Evolutionary conservation across 257 asterid genomes (phyloP).

Genomic region (Lycium barbarum): DNA sequence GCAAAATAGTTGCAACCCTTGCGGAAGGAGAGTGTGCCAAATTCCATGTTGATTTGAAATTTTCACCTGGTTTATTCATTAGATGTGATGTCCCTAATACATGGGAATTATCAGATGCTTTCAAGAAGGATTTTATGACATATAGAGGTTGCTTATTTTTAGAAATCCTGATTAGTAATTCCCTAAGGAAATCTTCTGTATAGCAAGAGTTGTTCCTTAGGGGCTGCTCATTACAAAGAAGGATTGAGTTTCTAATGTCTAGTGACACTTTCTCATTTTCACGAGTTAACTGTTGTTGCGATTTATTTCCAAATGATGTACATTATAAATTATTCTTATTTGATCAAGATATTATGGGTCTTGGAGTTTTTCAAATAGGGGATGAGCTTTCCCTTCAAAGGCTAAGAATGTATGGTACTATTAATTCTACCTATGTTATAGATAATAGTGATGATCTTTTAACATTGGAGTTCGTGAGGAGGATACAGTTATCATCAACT

Average conservation of each 20-base stretch:
- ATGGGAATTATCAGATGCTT: constrained; percentile 66
- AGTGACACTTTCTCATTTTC: too few species aligned
- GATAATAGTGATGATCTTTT: too few species aligned
- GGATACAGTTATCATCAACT: too few species aligned
- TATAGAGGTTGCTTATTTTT: constrained; percentile 88
- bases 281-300: too few species aligned
- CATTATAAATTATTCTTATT: too few species aligned
- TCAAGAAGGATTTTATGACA: constrained; percentile 61
- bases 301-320: too few species aligned
- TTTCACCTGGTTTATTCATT: constrained; percentile 57
- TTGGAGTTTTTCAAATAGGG: too few species aligned
- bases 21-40: constrained; percentile 58
- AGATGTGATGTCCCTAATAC: constrained; percentile 68
- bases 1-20: constrained; percentile 41
- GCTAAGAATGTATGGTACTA: too few species aligned
- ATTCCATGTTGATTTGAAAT: constrained; percentile 48
- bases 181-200: constrained; percentile 44
- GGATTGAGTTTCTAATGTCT: constrained; percentile 27
- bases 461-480: too few species aligned
- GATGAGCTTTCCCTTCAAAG: too few species aligned
- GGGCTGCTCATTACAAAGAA: constrained; percentile 92
- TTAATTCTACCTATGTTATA: too few species aligned
- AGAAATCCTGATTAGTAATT: constrained; percentile 77
- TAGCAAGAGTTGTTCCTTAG: constrained; percentile 63
- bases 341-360: too few species aligned